These are phyloP conservation scores for Phytopythium helicoides DNA, from an alignment of 352 stramenopile species.

Conservation along the genomic window DNA sequence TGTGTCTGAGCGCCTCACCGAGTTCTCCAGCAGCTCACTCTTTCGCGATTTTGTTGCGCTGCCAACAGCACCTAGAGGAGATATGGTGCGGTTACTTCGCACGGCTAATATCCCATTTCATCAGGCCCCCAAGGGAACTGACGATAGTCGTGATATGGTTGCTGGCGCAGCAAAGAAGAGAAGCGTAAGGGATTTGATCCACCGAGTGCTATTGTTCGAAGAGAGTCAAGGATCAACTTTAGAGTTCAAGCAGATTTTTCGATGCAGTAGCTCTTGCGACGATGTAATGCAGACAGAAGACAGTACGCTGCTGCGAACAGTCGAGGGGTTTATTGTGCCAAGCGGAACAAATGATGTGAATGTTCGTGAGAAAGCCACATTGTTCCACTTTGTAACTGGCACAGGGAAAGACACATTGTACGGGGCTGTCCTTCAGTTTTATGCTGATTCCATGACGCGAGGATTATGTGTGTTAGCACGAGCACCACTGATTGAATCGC, in stretches of 20 bases:
- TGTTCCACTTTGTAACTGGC: constrained; percentile 59
- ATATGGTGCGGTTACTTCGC: constrained; percentile 41
- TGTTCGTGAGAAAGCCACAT: constrained; percentile 3
- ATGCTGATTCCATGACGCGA: too few relatives aligned
- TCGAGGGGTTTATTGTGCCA: constrained; percentile 48
- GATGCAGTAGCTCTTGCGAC: too few relatives aligned
- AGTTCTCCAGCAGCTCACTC: constrained; percentile 41
- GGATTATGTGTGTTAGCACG: too few relatives aligned
- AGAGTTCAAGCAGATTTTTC: too few relatives aligned
- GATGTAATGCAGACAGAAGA: too few relatives aligned
- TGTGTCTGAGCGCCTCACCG: constrained; percentile 37
- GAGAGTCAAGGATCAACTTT: constrained; percentile 4
- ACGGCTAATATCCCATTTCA: constrained; percentile 55
- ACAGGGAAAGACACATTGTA: constrained; percentile 32
- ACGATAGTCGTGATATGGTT: constrained; percentile 9
- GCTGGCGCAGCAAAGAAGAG: too few relatives aligned
- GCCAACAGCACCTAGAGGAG: constrained; percentile 6
- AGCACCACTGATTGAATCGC: too few relatives aligned
- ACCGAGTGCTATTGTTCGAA: constrained; percentile 19
- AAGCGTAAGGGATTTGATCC: constrained; percentile 14
- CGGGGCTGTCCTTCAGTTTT: constrained; percentile 39
- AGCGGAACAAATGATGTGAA: constrained; percentile 14
- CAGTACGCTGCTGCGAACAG: constrained; percentile 17
- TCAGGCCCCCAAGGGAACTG: constrained; percentile 33
- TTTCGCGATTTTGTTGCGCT: constrained; percentile 46